These are phyloP conservation scores for Fusarium graminum DNA, from an alignment of 2,329 filamentous ascomycete species.

Conservation along the genomic window DNA sequence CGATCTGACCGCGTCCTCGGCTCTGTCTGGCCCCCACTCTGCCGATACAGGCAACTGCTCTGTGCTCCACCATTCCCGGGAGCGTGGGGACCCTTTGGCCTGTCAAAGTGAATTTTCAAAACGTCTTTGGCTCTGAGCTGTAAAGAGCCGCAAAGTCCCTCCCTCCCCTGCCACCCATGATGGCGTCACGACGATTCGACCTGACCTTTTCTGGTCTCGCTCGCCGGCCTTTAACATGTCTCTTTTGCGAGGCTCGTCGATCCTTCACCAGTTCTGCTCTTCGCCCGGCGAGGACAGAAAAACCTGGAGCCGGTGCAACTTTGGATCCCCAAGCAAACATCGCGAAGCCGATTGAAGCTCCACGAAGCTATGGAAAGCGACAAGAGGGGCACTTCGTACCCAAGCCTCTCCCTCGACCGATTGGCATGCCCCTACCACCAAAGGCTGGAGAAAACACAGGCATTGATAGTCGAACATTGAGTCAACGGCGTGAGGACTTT, in stretches of 20 bases:
- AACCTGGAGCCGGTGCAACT: conserved; percentile 54
- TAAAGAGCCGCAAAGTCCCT: conserved; percentile 28
- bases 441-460: conserved; percentile 84
- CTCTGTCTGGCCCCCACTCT: conserved; percentile 36
- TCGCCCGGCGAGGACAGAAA: conserved; percentile 50
- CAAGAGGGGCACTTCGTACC: conserved; percentile 67
- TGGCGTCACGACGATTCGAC: conserved; percentile 53
- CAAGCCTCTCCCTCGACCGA: conserved; percentile 75
- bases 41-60: conserved; percentile 37
- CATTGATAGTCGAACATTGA: conserved; percentile 74
- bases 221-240: conserved; percentile 58
- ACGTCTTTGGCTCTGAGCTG: conserved; percentile 18
- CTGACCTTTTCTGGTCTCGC: conserved; percentile 48
- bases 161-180: conserved; percentile 36
- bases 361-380: conserved; percentile 70
- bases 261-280: conserved; percentile 61
- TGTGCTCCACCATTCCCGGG: conserved; percentile 36
- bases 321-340: conserved; percentile 57
- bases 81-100: conserved; percentile 20
- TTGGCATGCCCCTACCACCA: conserved; percentile 83
- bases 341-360: conserved; percentile 67
- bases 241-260: conserved; percentile 65
- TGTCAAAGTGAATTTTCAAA: conserved; percentile 39
- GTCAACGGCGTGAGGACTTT: conserved; percentile 82
- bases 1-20: conserved; percentile 40